Evolutionary conservation across 495 filamentous ascomycete genomes (phyloP).

Genomic region (Trichocladium antarcticum): DNA sequence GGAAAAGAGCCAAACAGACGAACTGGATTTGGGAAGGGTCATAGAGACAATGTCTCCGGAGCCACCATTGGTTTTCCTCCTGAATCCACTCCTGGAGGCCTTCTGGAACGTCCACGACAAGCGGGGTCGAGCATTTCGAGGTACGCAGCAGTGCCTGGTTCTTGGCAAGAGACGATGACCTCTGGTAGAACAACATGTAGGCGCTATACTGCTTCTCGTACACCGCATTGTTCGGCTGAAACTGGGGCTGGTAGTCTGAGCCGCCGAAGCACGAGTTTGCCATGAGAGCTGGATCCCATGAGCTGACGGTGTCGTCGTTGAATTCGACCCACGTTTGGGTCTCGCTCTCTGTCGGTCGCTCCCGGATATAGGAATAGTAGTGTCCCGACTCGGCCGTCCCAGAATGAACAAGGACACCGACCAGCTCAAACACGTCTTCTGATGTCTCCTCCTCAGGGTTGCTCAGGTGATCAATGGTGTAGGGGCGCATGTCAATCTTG

Average conservation of each 20-base stretch:
- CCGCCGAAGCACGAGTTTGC: slow-evolving; percentile 74
- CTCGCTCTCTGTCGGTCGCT: slow-evolving; percentile 49
- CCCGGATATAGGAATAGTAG: slow-evolving; percentile 91
- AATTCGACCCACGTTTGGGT: slow-evolving; percentile 71
- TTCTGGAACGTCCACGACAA: slow-evolving; percentile 46
- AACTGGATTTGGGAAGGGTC: slow-evolving; percentile 63
- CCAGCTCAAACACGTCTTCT: slow-evolving; percentile 77
- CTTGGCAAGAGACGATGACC: slow-evolving; percentile 52
- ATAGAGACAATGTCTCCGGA: slow-evolving; percentile 71
- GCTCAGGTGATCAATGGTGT: slow-evolving; percentile 77
- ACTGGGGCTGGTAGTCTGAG: slow-evolving; percentile 39
- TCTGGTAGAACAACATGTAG: slow-evolving; percentile 97
- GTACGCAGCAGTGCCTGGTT: slow-evolving; percentile 32
- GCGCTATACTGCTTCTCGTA: slow-evolving; percentile 70
- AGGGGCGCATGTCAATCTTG: slow-evolving; percentile 79
- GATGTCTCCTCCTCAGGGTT: slow-evolving; percentile 42
- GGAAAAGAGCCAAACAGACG: slow-evolving; percentile 47
- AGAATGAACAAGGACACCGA: slow-evolving; percentile 83
- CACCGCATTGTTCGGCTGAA: slow-evolving; percentile 33
- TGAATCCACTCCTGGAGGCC: slow-evolving; percentile 51
- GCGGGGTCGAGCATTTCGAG: slow-evolving; percentile 32
- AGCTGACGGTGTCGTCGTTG: slow-evolving; percentile 73
- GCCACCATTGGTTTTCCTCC: slow-evolving; percentile 58
- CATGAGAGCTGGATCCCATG: slow-evolving; percentile 65
- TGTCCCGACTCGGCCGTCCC: slow-evolving; percentile 92